phyloP scores from a whole-genome alignment of 208 protist genomes.

The Trypanosoma scelopori region DNA sequence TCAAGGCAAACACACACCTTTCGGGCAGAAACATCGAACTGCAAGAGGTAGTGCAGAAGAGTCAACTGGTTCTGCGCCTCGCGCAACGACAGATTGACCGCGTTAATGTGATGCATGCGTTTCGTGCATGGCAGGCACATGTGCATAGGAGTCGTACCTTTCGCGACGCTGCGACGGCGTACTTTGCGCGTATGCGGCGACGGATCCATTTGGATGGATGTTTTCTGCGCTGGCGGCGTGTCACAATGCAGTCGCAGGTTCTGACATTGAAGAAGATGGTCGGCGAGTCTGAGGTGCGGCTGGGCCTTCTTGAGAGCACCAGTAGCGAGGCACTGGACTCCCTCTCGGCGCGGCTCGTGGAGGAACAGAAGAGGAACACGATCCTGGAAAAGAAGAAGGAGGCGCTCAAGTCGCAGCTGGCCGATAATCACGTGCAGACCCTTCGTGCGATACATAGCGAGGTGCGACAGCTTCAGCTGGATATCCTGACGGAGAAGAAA shows the following conservation, averaged over 20 bases:
- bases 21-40: slow-evolving; percentile 36
- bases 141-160: slow-evolving; percentile 28
- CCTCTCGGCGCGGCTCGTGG: slow-evolving; percentile 35
- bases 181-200: slow-evolving; percentile 31
- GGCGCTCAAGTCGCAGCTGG: slow-evolving; percentile 57
- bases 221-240: slow-evolving; percentile 76
- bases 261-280: slow-evolving; percentile 13
- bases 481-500: slow-evolving; percentile 28
- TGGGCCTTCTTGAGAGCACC: slow-evolving; percentile 10
- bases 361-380: slow-evolving; percentile 28
- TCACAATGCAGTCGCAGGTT: slow-evolving; percentile 32
- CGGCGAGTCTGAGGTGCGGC: slow-evolving; percentile 22
- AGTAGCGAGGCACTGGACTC: slow-evolving; percentile 11
- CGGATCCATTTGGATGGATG: slow-evolving; percentile 46
- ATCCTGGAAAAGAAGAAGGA: slow-evolving; percentile 47
- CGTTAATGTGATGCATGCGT: slow-evolving; percentile 27
- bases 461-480: slow-evolving; percentile 33
- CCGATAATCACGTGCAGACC: slow-evolving; percentile 60
- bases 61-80: slow-evolving; percentile 48
- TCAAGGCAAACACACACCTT: slow-evolving; percentile 36
- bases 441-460: slow-evolving; percentile 50
- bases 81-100: slow-evolving; percentile 43
- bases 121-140: slow-evolving; percentile 56
- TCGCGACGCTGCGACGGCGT: slow-evolving; percentile 36
- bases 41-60: slow-evolving; percentile 45